Evolutionary conservation across 2,329 filamentous ascomycete genomes (phyloP).

Genomic region (Colletotrichum falcatum): DNA sequence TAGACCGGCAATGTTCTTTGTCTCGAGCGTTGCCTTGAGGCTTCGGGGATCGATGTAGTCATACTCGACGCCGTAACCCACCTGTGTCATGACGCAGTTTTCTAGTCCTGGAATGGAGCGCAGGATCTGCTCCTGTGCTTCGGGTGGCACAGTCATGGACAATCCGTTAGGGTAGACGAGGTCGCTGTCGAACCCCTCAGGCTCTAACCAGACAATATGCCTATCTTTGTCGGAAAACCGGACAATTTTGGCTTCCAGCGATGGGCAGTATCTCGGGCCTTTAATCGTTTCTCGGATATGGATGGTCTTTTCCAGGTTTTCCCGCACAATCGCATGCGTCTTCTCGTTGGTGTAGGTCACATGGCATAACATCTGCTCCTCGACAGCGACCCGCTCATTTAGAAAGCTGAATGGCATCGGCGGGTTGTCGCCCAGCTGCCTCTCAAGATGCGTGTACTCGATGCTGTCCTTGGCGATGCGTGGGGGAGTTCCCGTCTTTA

Average conservation of each 20-base stretch:
- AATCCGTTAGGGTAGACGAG: slow-evolving; percentile 96
- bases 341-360: slow-evolving; percentile 87
- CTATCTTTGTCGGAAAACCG: slow-evolving; percentile 83
- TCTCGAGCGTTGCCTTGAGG: slow-evolving; percentile 90
- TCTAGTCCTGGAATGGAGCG: slow-evolving; percentile 90
- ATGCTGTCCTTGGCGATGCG: slow-evolving; percentile 86
- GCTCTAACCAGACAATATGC: slow-evolving; percentile 97
- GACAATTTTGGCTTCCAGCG: slow-evolving; percentile 92
- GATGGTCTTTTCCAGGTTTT: slow-evolving; percentile 94
- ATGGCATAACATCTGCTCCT: slow-evolving; percentile 87
- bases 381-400: slow-evolving; percentile 80
- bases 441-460: slow-evolving; percentile 77
- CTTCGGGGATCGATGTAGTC: slow-evolving; percentile 97
- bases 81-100: slow-evolving; percentile 89
- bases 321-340: slow-evolving; percentile 85
- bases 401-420: slow-evolving; percentile 93
- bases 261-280: slow-evolving; percentile 95
- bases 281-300: slow-evolving; percentile 97
- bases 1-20: slow-evolving; percentile 88
- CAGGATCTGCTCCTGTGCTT: slow-evolving; percentile 87
- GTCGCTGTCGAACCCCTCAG: slow-evolving; percentile 91
- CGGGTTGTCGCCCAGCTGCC: slow-evolving; percentile 85
- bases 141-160: slow-evolving; percentile 94
- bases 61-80: slow-evolving; percentile 97
- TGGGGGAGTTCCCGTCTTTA: slow-evolving; percentile 97